phyloP scores from a whole-genome alignment of 2,329 filamentous ascomycete species.

The Tympanopsis confertula region DNA sequence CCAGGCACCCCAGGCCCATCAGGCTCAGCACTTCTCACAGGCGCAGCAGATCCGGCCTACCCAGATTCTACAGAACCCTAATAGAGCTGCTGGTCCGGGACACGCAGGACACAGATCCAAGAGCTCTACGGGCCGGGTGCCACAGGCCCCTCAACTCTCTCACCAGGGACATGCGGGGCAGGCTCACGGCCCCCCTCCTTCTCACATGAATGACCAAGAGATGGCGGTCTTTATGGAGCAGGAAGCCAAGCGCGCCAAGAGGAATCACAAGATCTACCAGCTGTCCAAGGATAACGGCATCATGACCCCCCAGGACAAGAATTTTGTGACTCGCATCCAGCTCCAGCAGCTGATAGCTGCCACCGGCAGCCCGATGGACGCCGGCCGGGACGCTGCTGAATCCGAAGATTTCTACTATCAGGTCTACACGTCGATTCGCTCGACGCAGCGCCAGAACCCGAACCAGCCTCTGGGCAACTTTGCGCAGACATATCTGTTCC shows the following conservation, averaged over 20 bases:
- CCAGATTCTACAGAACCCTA: conserved; percentile 72
- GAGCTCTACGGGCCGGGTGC: conserved; percentile 46
- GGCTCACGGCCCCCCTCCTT: conserved; percentile 48
- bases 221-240: conserved; percentile 75
- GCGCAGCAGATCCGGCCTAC: conserved; percentile 39
- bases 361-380: conserved; percentile 74
- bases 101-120: conserved; percentile 27
- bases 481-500: conserved; percentile 92
- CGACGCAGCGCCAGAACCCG: conserved; percentile 78
- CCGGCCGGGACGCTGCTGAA: conserved; percentile 67
- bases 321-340: conserved; percentile 96
- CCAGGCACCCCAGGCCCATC: conserved; percentile 13
- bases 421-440: conserved; percentile 87
- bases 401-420: conserved; percentile 98
- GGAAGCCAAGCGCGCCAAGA: conserved; percentile 87
- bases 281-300: conserved; percentile 88
- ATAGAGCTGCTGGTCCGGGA: conserved; percentile 35
- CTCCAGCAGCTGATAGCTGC: conserved; percentile 90
- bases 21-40: conserved; percentile 12
- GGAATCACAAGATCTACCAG: conserved; percentile 94
- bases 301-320: conserved; percentile 99
- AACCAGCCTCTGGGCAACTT: conserved; percentile 91
- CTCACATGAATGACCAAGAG: conserved; percentile 71
- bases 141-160: conserved; percentile 26
- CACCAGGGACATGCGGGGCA: conserved; percentile 24